phyloP scores from a whole-genome alignment of 148 eudicot genomes.

The Rhododendron griersonianum region DNA sequence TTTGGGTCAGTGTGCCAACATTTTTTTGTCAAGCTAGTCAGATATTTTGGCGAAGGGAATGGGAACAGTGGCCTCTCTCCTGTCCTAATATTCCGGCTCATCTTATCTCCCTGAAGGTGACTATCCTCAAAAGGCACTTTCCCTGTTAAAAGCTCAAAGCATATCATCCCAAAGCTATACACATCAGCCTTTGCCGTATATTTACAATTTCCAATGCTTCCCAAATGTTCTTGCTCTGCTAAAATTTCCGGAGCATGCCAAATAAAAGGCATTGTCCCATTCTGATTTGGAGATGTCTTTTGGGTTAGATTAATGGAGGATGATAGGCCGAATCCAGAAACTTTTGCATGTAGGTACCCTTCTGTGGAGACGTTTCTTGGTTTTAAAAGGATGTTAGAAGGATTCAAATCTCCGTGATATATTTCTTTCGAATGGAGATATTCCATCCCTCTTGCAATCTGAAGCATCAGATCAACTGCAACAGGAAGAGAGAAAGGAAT shows the following conservation, averaged over 20 bases:
- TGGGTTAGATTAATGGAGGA: slow-evolving; percentile 24
- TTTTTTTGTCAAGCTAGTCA: slow-evolving; percentile 47
- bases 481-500: slow-evolving; percentile 47
- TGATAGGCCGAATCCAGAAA: slow-evolving; percentile 51
- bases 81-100: slow-evolving; percentile 62
- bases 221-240: slow-evolving; percentile 43
- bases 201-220: slow-evolving; percentile 16
- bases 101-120: slow-evolving; percentile 78
- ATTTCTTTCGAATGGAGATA: slow-evolving; percentile 71
- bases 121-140: slow-evolving; percentile 76
- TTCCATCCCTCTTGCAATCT: slow-evolving; percentile 88
- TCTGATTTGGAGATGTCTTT: slow-evolving; percentile 23
- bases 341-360: slow-evolving; percentile 54
- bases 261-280: slow-evolving; percentile 37
- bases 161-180: slow-evolving; percentile 81
- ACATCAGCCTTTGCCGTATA: slow-evolving; percentile 62
- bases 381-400: slow-evolving; percentile 59
- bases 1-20: slow-evolving; percentile 75
- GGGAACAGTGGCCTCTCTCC: slow-evolving; percentile 86
- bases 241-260: slow-evolving; percentile 80
- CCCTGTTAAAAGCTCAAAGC: slow-evolving; percentile 73
- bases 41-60: slow-evolving; percentile 51
- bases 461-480: slow-evolving; percentile 74
- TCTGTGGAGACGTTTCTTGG: slow-evolving; percentile 30
- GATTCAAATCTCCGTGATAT: slow-evolving; percentile 63